Conservation (phyloP, 306 rosid genomes). For the Quercus berberidifolia region DNA sequence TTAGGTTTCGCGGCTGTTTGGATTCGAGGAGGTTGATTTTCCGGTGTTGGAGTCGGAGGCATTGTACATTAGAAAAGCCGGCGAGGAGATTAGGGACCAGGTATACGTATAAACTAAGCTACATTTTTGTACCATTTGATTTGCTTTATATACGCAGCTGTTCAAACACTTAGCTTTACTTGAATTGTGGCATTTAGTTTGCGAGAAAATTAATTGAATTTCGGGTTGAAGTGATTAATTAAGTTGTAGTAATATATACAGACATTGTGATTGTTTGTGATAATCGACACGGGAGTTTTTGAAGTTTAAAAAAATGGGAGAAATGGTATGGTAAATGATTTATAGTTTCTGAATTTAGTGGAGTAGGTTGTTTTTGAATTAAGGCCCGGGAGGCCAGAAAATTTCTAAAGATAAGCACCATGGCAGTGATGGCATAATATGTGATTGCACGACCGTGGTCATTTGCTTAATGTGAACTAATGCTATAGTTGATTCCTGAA, state of each 20-base stretch:
- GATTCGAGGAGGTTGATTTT: conserved; percentile 90
- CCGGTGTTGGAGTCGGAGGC: conserved; percentile 96
- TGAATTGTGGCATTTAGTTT: background rate
- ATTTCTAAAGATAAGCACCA: background rate
- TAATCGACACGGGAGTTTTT: background rate
- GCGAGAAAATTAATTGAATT: background rate
- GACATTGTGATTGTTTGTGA: background rate
- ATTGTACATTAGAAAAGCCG: conserved; percentile 80
- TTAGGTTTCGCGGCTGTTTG: conserved; percentile 69
- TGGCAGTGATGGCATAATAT: background rate
- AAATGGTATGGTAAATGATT: background rate
- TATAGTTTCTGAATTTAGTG: background rate
- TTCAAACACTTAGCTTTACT: background rate
- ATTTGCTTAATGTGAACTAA: background rate
- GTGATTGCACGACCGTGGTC: background rate
- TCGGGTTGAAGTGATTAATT: background rate
- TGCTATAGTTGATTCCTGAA: background rate
- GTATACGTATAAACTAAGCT: conserved; percentile 20
- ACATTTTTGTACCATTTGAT: background rate
- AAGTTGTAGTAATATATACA: background rate
- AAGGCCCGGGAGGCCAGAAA: background rate
- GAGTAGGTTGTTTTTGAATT: background rate
- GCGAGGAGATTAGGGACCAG: conserved; percentile 98
- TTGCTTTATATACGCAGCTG: background rate
- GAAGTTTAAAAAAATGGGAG: background rate